Conservation (phyloP, 805 yeast species). For the Candida yuanshanica region DNA sequence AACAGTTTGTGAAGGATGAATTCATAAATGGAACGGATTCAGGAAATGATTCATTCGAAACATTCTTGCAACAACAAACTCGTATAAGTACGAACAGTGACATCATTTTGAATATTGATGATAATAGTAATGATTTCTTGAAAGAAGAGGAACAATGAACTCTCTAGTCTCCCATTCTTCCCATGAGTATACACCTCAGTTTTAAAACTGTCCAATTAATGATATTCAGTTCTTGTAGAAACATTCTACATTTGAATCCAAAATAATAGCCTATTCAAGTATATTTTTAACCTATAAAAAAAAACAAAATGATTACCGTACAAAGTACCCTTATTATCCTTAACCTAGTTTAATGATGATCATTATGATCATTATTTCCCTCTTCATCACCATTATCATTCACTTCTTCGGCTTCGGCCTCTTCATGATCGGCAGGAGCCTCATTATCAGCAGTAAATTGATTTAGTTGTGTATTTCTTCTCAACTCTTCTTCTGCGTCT, state of each 20-base stretch:
- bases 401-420: neutral
- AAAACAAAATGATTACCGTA: no score
- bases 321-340: no score
- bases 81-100: neutral
- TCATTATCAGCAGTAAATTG: slow-evolving; percentile 3
- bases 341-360: no score
- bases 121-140: neutral
- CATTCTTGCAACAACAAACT: neutral
- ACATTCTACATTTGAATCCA: no score
- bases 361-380: neutral
- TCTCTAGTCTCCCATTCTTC: no score
- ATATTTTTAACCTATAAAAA: no score
- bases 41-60: neutral
- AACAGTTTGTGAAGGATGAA: slow-evolving; percentile 10
- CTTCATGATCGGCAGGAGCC: neutral
- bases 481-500: neutral
- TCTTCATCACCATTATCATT: neutral
- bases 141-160: no score
- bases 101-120: neutral
- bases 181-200: no score
- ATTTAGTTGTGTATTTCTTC: slow-evolving; percentile 4
- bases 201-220: no score
- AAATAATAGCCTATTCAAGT: no score
- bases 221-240: no score
- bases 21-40: slow-evolving; percentile 1